These are phyloP conservation scores for Stellera chamaejasme DNA, from an alignment of 345 rosid species.

Conservation along the genomic window DNA sequence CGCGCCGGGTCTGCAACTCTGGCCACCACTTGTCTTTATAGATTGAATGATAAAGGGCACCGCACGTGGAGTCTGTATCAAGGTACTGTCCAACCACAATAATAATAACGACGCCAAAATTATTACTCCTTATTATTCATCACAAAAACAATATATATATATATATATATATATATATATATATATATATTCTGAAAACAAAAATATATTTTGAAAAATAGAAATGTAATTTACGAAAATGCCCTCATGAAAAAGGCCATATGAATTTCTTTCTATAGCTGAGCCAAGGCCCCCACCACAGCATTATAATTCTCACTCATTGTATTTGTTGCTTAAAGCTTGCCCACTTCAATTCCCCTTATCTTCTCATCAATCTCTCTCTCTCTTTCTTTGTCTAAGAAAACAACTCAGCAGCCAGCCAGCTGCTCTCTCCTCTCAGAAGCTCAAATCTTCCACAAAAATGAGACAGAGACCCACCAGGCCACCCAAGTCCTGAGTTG, in stretches of 20 bases:
- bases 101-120: slow-evolving; percentile 10
- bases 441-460: slow-evolving; percentile 29
- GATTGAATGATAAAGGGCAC: slow-evolving; percentile 52
- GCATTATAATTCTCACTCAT: slow-evolving; percentile 41
- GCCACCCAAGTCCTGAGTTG: slow-evolving; percentile 35
- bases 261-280: slow-evolving; percentile 3
- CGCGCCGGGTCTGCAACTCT: slow-evolving; percentile 4
- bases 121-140: background rate
- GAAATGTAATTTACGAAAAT: background rate
- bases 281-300: slow-evolving; percentile 22
- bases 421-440: slow-evolving; percentile 45
- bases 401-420: slow-evolving; percentile 38
- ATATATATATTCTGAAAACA: background rate
- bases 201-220: background rate
- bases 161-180: too few relatives aligned
- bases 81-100: slow-evolving; percentile 37
- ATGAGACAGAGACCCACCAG: slow-evolving; percentile 37
- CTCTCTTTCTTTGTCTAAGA: slow-evolving; percentile 14
- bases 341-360: slow-evolving; percentile 13
- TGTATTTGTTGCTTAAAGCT: slow-evolving; percentile 64
- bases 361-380: slow-evolving; percentile 8
- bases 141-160: too few relatives aligned
- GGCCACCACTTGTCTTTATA: slow-evolving; percentile 32
- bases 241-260: background rate
- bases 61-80: slow-evolving; percentile 73